Conservation (phyloP, 2,329 filamentous ascomycete species). For the Claviceps sorghi region DNA sequence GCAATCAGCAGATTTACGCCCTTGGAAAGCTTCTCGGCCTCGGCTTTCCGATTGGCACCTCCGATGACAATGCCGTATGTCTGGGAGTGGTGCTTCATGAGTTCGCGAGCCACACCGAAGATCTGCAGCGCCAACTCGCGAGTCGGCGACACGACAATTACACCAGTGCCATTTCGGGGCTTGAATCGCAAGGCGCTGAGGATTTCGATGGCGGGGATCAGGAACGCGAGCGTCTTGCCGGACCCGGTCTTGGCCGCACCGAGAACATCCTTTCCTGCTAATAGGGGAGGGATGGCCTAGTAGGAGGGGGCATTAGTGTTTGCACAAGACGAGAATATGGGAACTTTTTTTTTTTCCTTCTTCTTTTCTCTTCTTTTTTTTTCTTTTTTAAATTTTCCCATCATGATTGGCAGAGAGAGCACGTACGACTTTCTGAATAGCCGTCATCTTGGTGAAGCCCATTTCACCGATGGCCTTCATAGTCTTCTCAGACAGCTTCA, state of each 20-base stretch:
- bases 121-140: conserved; percentile 91
- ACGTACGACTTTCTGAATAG: conserved; percentile 60
- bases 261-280: conserved; percentile 83
- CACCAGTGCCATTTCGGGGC: conserved; percentile 83
- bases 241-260: conserved; percentile 93
- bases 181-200: conserved; percentile 83
- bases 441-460: conserved; percentile 91
- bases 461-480: conserved; percentile 79
- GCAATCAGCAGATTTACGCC: conserved; percentile 91
- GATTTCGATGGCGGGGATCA: conserved; percentile 91
- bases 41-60: conserved; percentile 77
- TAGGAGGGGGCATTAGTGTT: background rate
- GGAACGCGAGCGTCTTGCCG: conserved; percentile 88
- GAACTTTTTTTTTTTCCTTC: background rate
- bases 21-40: conserved; percentile 86
- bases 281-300: conserved; percentile 63
- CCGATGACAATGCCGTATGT: conserved; percentile 95
- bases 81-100: conserved; percentile 86
- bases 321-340: background rate
- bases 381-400: background rate
- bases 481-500: conserved; percentile 78
- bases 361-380: background rate
- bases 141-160: conserved; percentile 84
- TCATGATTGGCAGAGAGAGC: background rate
- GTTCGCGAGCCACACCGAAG: conserved; percentile 82